These are phyloP conservation scores for Apodospora peruviana DNA, from an alignment of 495 filamentous ascomycete species.

Conservation along the genomic window DNA sequence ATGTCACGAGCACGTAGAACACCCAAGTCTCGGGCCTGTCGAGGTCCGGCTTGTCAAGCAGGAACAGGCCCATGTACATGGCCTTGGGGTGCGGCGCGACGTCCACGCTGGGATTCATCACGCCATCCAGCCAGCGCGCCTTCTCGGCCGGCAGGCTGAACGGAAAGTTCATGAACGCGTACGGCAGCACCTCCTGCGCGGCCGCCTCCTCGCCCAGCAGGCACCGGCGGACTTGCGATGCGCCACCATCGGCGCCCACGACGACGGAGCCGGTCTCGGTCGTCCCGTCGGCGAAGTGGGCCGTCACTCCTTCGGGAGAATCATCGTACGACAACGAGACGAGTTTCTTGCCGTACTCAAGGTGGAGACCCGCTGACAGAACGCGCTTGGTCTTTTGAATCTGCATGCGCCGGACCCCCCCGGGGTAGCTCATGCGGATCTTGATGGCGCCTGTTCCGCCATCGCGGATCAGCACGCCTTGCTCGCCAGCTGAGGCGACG, in stretches of 20 bases:
- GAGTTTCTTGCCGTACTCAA: slow-evolving; percentile 7
- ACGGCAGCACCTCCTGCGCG: slow-evolving; percentile 8
- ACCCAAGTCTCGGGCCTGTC: slow-evolving; percentile 7
- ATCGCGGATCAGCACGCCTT: slow-evolving; percentile 7
- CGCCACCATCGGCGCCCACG: slow-evolving; percentile 4
- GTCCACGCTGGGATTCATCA: slow-evolving; percentile 7
- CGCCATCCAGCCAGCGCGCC: slow-evolving; percentile 2
- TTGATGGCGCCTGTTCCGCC: slow-evolving; percentile 4
- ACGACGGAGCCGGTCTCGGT: neutral
- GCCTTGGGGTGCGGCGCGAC: slow-evolving; percentile 7
- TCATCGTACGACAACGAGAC: neutral
- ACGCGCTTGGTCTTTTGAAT: slow-evolving; percentile 10
- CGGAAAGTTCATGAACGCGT: slow-evolving; percentile 10
- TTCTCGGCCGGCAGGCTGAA: slow-evolving; percentile 8
- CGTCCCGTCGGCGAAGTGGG: slow-evolving; percentile 7
- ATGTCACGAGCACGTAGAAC: slow-evolving; percentile 8
- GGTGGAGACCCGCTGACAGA: slow-evolving; percentile 2
- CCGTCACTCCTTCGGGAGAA: neutral
- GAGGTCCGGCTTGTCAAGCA: slow-evolving; percentile 9
- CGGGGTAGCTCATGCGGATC: slow-evolving; percentile 3
- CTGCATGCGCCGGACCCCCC: slow-evolving; percentile 8
- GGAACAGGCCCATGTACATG: slow-evolving; percentile 9
- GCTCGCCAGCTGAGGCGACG: neutral
- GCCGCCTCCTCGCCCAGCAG: slow-evolving; percentile 4
- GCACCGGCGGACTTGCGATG: slow-evolving; percentile 5